Percentiles rank a stretch among this genome's conserved stretches.
Conservation (phyloP, 2,329 filamentous ascomycete species). For the Colletotrichum plurivorum region DNA sequence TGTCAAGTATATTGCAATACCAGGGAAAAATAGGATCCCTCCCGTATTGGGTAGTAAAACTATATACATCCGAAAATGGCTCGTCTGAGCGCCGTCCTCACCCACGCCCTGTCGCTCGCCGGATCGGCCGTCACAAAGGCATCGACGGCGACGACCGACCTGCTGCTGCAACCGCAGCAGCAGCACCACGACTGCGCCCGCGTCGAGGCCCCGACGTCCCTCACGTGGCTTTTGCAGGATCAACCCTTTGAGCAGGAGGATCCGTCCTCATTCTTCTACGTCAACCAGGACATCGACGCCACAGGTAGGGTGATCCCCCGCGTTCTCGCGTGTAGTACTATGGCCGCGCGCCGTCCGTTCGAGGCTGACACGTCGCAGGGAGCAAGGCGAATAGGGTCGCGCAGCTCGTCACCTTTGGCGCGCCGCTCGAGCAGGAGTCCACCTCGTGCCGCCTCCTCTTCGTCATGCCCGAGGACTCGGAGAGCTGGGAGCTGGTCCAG, state of each 20-base stretch:
- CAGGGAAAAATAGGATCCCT: background rate
- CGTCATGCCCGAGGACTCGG: slow-evolving; percentile 37
- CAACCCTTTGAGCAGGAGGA: slow-evolving; percentile 39
- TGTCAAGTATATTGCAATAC: slow-evolving; percentile 1
- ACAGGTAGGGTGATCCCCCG: slow-evolving; percentile 13
- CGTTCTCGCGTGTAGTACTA: background rate
- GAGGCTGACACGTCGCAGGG: slow-evolving; percentile 18
- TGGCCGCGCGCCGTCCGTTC: too few species aligned
- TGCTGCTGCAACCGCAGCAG: background rate
- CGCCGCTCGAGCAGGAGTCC: background rate
- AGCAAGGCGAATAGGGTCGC: slow-evolving; percentile 38
- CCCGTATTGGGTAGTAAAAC: slow-evolving; percentile 5
- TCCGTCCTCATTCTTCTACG: slow-evolving; percentile 40
- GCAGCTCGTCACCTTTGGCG: slow-evolving; percentile 37
- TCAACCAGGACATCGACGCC: slow-evolving; percentile 39
- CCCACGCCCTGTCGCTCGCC: slow-evolving; percentile 21
- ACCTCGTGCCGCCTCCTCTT: slow-evolving; percentile 34
- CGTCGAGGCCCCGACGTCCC: slow-evolving; percentile 30
- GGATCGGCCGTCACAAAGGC: slow-evolving; percentile 18
- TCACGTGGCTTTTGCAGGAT: slow-evolving; percentile 37
- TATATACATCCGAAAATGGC: slow-evolving; percentile 32
- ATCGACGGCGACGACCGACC: background rate
- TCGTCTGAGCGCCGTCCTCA: slow-evolving; percentile 37
- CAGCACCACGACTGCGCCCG: slow-evolving; percentile 23
- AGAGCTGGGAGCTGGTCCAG: slow-evolving; percentile 41